Evolutionary conservation across 169 alveolate genomes (phyloP).

Genomic region (Eimeria praecox): DNA sequence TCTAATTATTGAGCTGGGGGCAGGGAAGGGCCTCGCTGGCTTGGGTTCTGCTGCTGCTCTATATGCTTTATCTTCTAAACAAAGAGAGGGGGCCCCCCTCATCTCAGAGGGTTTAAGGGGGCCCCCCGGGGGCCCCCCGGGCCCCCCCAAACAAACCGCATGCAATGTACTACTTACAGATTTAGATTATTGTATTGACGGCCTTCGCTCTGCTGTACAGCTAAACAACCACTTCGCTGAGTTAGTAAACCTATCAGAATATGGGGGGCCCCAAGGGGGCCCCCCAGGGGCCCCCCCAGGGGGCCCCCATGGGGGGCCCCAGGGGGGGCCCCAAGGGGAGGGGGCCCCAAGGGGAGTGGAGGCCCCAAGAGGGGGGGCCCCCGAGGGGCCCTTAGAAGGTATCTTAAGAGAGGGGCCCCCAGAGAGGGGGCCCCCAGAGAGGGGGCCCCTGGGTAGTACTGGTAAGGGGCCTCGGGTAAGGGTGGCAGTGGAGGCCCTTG

Average conservation of each 20-base stretch:
- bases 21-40: constrained; percentile 65
- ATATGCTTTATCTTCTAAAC: neutral
- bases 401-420: no score
- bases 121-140: constrained; percentile 1
- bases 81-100: neutral
- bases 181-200: neutral
- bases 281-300: neutral
- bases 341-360: no score
- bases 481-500: constrained; percentile 56
- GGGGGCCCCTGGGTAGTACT: neutral
- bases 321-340: neutral
- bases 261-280: neutral
- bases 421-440: neutral
- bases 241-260: neutral
- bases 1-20: constrained; percentile 28
- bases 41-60: constrained; percentile 24
- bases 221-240: constrained; percentile 12
- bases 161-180: constrained; percentile 37
- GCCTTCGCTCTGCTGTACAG: constrained; percentile 19
- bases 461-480: neutral
- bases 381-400: neutral
- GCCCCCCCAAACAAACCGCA: neutral
- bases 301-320: neutral
- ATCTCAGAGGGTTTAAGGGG: neutral
- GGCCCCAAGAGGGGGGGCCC: constrained; percentile 13